Evolutionary conservation across 345 rosid genomes (phyloP), one percentile per base, ranked within the genome.

Genomic region (Eucalyptus cloeziana): DNA sequence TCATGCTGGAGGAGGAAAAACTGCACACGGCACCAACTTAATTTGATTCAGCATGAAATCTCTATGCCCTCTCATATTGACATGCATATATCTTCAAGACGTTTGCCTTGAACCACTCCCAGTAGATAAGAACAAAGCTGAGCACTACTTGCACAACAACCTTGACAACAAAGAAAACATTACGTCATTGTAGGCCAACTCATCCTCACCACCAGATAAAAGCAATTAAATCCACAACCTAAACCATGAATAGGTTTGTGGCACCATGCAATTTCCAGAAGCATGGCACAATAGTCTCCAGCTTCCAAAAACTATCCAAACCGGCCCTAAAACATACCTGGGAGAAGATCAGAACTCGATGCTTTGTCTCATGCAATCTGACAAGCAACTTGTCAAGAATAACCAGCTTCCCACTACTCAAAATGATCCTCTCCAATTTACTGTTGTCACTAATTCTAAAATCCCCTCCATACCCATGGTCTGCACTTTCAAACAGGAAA

Each of bases 401-500:
- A 90, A 96, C 99, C 87, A 98, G 95, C 93, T 98, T 98, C 91
- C 99, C 99, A 87, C 99, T 98, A 93, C 99, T 98, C 91, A 95
- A 92, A 89, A 98, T 94, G 85, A 96, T 95, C 91, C 98, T 98
- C 94, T 98, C 99, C 92, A 98, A 92, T 92, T 97, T 98, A 92
- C 95, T 93, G 89, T 89, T 93, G 91, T 97, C 98, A 87, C 95
- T 92, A 85, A 91, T 81, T 91, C 93, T 90, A 49, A 89, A 88
- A 50, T 95, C 94, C 92, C 99, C 99, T 86, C 99, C 99, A 93
- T 98, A 98, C 90, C 99, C 99, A 93, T 98, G 99, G 92, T 98
- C 99, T 17, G 99, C 99, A 92, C 99, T 98, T 95, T 98, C 99
- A 94, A 98, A 98, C 90, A 98, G 93, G 94, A 98, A 98, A 51